Evolutionary conservation across 805 yeast species (phyloP).

Genomic region (Metschnikowia anglica): DNA sequence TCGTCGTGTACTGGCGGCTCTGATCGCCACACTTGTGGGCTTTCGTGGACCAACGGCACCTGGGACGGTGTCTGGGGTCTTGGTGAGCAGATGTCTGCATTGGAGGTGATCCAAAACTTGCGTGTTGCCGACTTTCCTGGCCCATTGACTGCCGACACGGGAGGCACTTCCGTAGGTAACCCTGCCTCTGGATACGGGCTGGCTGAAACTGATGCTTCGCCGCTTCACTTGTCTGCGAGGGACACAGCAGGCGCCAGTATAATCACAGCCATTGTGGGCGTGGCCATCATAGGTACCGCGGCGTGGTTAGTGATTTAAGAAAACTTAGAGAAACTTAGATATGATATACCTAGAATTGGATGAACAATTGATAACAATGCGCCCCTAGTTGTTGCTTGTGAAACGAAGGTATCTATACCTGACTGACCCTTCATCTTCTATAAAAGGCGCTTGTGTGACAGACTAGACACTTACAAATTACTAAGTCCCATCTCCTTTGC

Average conservation of each 20-base stretch:
- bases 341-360: too few relatives aligned
- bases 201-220: conserved; percentile 9
- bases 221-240: conserved; percentile 15
- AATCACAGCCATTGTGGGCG: conserved; percentile 60
- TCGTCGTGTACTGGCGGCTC: conserved; percentile 21
- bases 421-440: too few relatives aligned
- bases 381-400: too few relatives aligned
- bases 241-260: conserved; percentile 82
- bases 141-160: conserved; percentile 37
- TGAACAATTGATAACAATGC: too few relatives aligned
- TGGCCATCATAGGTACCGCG: conserved; percentile 22
- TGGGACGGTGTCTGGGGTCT: conserved; percentile 22
- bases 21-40: conserved; percentile 25
- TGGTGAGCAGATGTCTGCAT: conserved; percentile 25
- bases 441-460: too few relatives aligned
- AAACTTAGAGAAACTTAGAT: too few relatives aligned
- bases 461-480: too few relatives aligned
- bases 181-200: conserved; percentile 33
- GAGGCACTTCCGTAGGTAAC: conserved; percentile 37
- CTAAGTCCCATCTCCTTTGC: too few relatives aligned
- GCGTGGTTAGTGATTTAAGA: conserved; percentile 20
- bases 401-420: too few relatives aligned
- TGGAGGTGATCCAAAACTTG: conserved; percentile 24
- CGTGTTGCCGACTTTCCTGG: conserved; percentile 26
- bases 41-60: conserved; percentile 21